A percentile compares a stretch with the other conserved stretches of the same genome.
These are phyloP conservation scores for Luvunga scandens DNA, from an alignment of 345 rosid species.

Conservation along the genomic window DNA sequence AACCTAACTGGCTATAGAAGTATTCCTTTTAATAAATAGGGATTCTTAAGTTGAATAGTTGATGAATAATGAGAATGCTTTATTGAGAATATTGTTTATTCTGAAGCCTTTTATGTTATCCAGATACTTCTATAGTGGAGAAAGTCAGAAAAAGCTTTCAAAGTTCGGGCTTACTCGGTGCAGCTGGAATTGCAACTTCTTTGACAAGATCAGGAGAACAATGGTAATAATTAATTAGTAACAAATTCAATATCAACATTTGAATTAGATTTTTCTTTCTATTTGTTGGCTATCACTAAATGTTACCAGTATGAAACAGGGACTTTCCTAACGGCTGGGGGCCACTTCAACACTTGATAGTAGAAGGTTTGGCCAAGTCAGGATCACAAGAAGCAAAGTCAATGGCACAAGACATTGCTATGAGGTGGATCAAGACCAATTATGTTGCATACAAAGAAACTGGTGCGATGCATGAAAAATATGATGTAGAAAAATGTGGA, in stretches of 20 bases:
- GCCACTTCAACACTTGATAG: conserved; percentile 77
- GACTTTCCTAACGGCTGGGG: conserved; percentile 97
- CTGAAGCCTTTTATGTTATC: conserved; percentile 8
- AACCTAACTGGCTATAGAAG: neutral
- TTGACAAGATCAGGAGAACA: conserved; percentile 65
- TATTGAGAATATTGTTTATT: neutral
- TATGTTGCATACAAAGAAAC: conserved; percentile 48
- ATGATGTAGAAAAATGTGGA: conserved; percentile 42
- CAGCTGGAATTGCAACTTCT: conserved; percentile 77
- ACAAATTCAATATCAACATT: neutral
- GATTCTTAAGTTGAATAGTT: too few relatives aligned
- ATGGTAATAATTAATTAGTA: conserved; percentile 51
- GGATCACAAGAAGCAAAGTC: conserved; percentile 46
- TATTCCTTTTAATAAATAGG: too few relatives aligned
- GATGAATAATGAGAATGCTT: too few relatives aligned
- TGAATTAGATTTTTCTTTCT: neutral
- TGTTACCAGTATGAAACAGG: conserved; percentile 37
- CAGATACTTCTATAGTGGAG: conserved; percentile 62
- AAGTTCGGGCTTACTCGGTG: conserved; percentile 60
- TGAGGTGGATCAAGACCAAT: conserved; percentile 76
- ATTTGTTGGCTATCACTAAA: neutral
- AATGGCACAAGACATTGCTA: conserved; percentile 70
- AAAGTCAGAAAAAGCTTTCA: conserved; percentile 49
- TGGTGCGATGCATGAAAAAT: conserved; percentile 57
- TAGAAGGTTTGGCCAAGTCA: conserved; percentile 67